These are phyloP conservation scores for Diaporthe vexans DNA, from an alignment of 2,329 filamentous ascomycete species.

Conservation along the genomic window DNA sequence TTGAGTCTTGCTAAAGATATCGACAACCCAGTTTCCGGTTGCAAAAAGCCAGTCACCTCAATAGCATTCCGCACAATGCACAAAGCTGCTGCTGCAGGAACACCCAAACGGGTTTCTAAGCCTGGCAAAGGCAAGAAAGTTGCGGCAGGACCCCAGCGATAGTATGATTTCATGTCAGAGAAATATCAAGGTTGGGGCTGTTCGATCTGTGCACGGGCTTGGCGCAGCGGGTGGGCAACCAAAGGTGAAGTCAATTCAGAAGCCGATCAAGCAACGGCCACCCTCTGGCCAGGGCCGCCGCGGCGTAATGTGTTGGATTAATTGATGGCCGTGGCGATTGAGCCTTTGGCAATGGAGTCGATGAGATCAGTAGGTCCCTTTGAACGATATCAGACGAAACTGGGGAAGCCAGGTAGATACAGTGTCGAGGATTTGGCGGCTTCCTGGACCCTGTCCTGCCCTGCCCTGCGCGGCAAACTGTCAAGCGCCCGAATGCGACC, in stretches of 20 bases:
- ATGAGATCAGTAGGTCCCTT: neutral
- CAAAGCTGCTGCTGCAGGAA: neutral
- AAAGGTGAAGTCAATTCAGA: conserved; percentile 4
- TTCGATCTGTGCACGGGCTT: conserved; percentile 21
- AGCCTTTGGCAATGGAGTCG: neutral
- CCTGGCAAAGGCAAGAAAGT: neutral
- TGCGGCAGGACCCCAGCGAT: neutral
- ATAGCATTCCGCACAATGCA: conserved; percentile 10
- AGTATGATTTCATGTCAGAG: conserved; percentile 1
- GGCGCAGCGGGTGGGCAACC: conserved; percentile 6
- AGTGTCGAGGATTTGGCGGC: conserved; percentile 6
- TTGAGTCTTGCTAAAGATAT: neutral
- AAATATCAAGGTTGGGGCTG: conserved; percentile 2
- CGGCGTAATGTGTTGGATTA: neutral
- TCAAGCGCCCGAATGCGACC: conserved; percentile 31
- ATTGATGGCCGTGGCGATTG: neutral
- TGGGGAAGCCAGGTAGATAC: neutral
- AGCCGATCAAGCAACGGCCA: neutral
- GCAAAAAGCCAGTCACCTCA: neutral
- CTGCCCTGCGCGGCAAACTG: conserved; percentile 22
- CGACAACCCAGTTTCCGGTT: neutral
- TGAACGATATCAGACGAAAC: conserved; percentile 18
- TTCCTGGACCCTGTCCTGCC: conserved; percentile 14
- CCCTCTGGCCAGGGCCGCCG: neutral
- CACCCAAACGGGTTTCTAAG: neutral